Percentiles rank a stretch among this genome's conserved stretches.
These are phyloP conservation scores for Meredithiella fracta DNA, from an alignment of 2,329 filamentous ascomycete genomes.

Conservation along the genomic window DNA sequence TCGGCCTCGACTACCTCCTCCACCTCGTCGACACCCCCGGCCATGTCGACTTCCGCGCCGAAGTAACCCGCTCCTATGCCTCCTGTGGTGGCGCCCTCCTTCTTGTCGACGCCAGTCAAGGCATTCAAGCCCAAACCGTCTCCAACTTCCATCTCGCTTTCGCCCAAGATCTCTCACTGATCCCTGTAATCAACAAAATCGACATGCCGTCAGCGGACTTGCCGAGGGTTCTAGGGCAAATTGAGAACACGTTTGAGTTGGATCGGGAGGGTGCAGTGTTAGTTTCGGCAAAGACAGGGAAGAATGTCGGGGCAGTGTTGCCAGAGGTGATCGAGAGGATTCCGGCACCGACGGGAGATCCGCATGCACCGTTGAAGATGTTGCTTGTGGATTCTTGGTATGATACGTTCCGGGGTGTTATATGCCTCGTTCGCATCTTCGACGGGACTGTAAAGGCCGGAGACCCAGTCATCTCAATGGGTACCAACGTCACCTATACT, in stretches of 20 bases:
- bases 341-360: constrained; percentile 61
- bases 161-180: constrained; percentile 67
- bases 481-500: constrained; percentile 74
- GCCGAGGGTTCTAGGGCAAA: constrained; percentile 70
- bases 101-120: constrained; percentile 89
- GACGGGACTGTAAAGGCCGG: constrained; percentile 71
- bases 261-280: constrained; percentile 52
- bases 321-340: constrained; percentile 75
- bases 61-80: constrained; percentile 89
- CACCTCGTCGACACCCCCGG: constrained; percentile 95
- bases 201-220: constrained; percentile 82
- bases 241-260: constrained; percentile 74
- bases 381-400: constrained; percentile 97
- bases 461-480: constrained; percentile 74
- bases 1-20: constrained; percentile 71
- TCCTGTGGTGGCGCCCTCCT: constrained; percentile 86
- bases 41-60: constrained; percentile 93
- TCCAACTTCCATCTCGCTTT: constrained; percentile 98
- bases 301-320: constrained; percentile 69
- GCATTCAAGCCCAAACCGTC: constrained; percentile 92
- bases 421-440: constrained; percentile 79
- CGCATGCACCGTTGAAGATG: constrained; percentile 51
- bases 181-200: constrained; percentile 94
- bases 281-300: constrained; percentile 85
- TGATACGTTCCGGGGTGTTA: constrained; percentile 85